A percentile compares a stretch with the other conserved stretches of the same genome.
phyloP scores from a whole-genome alignment of 768 basidiomycete genomes.

The Boletus edulis region DNA sequence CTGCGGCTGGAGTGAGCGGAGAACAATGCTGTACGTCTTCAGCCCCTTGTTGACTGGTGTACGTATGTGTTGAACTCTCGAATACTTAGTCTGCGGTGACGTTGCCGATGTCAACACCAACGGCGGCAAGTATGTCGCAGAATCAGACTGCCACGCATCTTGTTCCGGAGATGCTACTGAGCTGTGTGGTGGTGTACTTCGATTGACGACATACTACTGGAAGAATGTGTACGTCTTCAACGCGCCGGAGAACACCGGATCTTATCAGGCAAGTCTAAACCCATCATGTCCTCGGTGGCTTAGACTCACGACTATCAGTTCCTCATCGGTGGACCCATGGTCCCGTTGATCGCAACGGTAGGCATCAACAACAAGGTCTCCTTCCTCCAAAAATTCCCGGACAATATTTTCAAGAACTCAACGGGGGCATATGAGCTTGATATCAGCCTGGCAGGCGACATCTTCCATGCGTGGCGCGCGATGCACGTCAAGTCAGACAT shows the following conservation, averaged over 20 bases:
- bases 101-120: constrained; percentile 45
- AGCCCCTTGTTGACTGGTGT: neutral
- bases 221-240: constrained; percentile 50
- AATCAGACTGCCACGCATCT: constrained; percentile 42
- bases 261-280: constrained; percentile 56
- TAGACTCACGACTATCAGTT: constrained; percentile 30
- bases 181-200: constrained; percentile 59
- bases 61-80: neutral
- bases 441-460: constrained; percentile 47
- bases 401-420: constrained; percentile 39
- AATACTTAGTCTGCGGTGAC: constrained; percentile 65
- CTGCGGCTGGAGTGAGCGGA: constrained; percentile 65
- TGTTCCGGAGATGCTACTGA: constrained; percentile 75
- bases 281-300: neutral
- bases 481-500: constrained; percentile 79
- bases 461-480: constrained; percentile 59
- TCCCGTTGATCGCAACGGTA: constrained; percentile 71
- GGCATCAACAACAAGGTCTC: constrained; percentile 81
- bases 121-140: constrained; percentile 30
- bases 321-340: constrained; percentile 58
- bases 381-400: constrained; percentile 63
- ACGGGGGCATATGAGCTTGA: constrained; percentile 83
- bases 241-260: constrained; percentile 60
- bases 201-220: constrained; percentile 55
- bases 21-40: constrained; percentile 61